These are phyloP conservation scores for Lupinus albus DNA, from an alignment of 306 rosid genomes.

Conservation along the genomic window DNA sequence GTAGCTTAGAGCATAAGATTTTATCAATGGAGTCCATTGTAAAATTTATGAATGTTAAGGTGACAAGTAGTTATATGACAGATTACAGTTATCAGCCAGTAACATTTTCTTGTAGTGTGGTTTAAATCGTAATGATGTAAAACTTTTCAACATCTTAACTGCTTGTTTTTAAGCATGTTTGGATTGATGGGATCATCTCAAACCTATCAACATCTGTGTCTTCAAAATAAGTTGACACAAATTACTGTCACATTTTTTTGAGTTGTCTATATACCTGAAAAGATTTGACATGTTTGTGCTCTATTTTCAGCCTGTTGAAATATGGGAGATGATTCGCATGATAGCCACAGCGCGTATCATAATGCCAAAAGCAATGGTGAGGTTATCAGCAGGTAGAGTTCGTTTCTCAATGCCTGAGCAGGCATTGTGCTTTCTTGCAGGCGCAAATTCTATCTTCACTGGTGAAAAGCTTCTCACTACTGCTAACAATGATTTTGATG, in stretches of 20 bases:
- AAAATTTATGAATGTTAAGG: not conserved
- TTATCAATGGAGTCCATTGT: not conserved
- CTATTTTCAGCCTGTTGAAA: conserved; percentile 82
- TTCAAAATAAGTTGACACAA: conserved; percentile 3
- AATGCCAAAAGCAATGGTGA: conserved; percentile 96
- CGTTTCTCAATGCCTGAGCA: conserved; percentile 94
- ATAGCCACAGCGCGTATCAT: conserved; percentile 84
- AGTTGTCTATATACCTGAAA: conserved; percentile 8
- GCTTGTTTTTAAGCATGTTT: conserved; percentile 3
- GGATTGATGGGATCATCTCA: conserved; percentile 13
- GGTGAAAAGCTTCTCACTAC: conserved; percentile 97
- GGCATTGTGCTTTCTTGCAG: conserved; percentile 90
- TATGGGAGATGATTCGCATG: conserved; percentile 99
- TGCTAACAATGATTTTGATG: conserved; percentile 89
- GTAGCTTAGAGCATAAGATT: not conserved
- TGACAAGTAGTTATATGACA: conserved; percentile 2
- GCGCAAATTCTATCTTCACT: conserved; percentile 95
- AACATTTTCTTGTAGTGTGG: not conserved
- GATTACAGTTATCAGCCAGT: not conserved
- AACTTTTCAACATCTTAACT: too few species aligned
- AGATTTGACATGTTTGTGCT: conserved; percentile 7
- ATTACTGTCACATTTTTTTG: conserved; percentile 23
- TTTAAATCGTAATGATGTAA: conserved; percentile 1
- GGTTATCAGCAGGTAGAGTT: conserved; percentile 94
- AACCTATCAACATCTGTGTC: not conserved